phyloP scores from a whole-genome alignment of 371 early-diverging fungal genomes.

The Nematocida minor region DNA sequence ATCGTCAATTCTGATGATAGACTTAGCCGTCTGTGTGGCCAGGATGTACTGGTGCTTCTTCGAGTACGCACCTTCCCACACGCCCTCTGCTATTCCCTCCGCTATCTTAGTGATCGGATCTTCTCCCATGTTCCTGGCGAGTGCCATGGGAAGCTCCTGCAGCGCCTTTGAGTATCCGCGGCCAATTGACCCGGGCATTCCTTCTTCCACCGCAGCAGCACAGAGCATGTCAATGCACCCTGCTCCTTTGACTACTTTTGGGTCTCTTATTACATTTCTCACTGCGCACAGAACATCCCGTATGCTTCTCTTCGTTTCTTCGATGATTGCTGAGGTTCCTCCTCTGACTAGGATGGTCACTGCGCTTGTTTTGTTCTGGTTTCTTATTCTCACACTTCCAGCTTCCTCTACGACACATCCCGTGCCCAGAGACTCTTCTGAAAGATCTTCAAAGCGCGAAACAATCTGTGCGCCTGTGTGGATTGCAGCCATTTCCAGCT shows the following conservation, averaged over 20 bases:
- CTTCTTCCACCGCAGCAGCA: constrained; percentile 63
- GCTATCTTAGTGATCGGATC: constrained; percentile 67
- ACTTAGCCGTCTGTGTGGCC: constrained; percentile 95
- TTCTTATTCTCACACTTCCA: constrained; percentile 90
- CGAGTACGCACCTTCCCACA: constrained; percentile 66
- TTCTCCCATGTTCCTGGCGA: constrained; percentile 89
- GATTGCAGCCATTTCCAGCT: constrained; percentile 89
- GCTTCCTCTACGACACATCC: constrained; percentile 88
- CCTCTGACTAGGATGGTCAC: constrained; percentile 96
- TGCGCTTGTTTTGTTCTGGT: constrained; percentile 73
- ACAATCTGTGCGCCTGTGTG: constrained; percentile 97
- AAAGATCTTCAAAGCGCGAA: constrained; percentile 92
- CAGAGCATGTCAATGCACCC: constrained; percentile 93
- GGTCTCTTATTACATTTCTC: constrained; percentile 86
- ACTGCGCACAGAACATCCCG: constrained; percentile 98
- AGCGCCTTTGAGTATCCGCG: constrained; percentile 83
- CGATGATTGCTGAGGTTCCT: constrained; percentile 94
- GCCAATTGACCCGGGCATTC: constrained; percentile 42
- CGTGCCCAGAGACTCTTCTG: constrained; percentile 77
- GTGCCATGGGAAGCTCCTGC: constrained; percentile 84
- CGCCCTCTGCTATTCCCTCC: constrained; percentile 2
- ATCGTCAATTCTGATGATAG: constrained; percentile 72
- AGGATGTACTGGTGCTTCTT: constrained; percentile 93
- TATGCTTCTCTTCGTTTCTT: constrained; percentile 95
- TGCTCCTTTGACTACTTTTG: constrained; percentile 96